Conservation (phyloP, 805 yeast genomes). For the Myxozyma neotropica region DNA sequence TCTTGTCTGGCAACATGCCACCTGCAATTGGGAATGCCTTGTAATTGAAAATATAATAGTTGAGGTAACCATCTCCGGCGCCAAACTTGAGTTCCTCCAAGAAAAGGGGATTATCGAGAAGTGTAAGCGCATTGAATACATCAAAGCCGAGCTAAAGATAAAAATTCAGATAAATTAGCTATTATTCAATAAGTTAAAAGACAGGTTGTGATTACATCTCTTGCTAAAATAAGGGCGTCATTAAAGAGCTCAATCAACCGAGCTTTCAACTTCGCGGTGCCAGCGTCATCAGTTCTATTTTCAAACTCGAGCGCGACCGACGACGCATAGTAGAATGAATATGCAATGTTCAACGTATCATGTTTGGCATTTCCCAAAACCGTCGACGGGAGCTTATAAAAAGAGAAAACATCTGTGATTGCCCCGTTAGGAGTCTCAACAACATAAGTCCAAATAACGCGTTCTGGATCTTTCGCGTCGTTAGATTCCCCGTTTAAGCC, state of each 20-base stretch:
- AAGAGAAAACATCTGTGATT: constrained; percentile 87
- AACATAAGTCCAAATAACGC: constrained; percentile 76
- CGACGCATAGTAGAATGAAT: constrained; percentile 85
- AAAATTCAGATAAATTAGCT: background rate
- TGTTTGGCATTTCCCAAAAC: constrained; percentile 64
- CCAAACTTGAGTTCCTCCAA: constrained; percentile 85
- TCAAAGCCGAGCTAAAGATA: constrained; percentile 57
- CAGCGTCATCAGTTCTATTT: constrained; percentile 45
- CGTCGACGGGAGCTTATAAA: constrained; percentile 84
- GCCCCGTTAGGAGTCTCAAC: constrained; percentile 59
- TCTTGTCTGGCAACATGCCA: constrained; percentile 66
- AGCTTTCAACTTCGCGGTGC: constrained; percentile 51
- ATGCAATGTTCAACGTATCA: constrained; percentile 78
- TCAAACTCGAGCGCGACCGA: constrained; percentile 53
- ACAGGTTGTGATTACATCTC: constrained; percentile 40
- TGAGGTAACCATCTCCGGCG: constrained; percentile 87
- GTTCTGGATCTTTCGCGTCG: constrained; percentile 43
- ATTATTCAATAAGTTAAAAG: no score
- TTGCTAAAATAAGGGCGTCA: constrained; percentile 78
- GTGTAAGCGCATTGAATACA: constrained; percentile 89
- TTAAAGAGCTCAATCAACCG: constrained; percentile 64
- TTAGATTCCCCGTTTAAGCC: constrained; percentile 38
- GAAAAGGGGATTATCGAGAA: constrained; percentile 86
- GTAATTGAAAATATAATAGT: constrained; percentile 91
- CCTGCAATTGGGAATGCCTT: constrained; percentile 78